phyloP scores from a whole-genome alignment of 2,329 filamentous ascomycete species.

The Hypoxylon sp. region DNA sequence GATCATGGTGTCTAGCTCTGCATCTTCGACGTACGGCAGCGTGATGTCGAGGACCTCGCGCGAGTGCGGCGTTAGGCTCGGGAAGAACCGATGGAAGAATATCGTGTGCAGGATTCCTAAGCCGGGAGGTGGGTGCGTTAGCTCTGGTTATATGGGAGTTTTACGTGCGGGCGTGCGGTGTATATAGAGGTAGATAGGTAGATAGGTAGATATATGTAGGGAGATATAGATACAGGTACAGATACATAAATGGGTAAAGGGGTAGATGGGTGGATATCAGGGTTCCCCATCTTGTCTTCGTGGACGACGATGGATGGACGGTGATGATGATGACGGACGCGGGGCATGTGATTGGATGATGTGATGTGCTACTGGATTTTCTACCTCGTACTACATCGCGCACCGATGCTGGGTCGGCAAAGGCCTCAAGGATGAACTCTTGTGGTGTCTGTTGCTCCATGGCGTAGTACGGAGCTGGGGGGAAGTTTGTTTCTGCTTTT shows the following conservation, averaged over 20 bases:
- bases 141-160: neutral
- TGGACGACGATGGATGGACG: constrained; percentile 33
- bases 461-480: constrained; percentile 29
- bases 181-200: constrained; percentile 14
- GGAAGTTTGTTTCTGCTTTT: constrained; percentile 10
- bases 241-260: constrained; percentile 15
- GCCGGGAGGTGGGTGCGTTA: constrained; percentile 10
- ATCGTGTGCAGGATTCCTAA: constrained; percentile 94
- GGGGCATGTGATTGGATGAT: constrained; percentile 39
- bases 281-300: constrained; percentile 23
- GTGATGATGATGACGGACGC: constrained; percentile 28
- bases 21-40: constrained; percentile 89
- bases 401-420: constrained; percentile 90
- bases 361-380: constrained; percentile 8
- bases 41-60: constrained; percentile 93
- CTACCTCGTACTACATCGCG: constrained; percentile 90
- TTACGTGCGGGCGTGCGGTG: neutral
- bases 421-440: constrained; percentile 94
- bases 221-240: neutral
- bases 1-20: constrained; percentile 92
- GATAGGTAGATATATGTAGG: constrained; percentile 56
- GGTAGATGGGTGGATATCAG: constrained; percentile 23
- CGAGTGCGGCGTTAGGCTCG: constrained; percentile 83
- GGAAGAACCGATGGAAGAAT: constrained; percentile 99
- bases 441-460: constrained; percentile 74